phyloP scores from a whole-genome alignment of 179 eudicot species.

The Actinidia arguta region DNA sequence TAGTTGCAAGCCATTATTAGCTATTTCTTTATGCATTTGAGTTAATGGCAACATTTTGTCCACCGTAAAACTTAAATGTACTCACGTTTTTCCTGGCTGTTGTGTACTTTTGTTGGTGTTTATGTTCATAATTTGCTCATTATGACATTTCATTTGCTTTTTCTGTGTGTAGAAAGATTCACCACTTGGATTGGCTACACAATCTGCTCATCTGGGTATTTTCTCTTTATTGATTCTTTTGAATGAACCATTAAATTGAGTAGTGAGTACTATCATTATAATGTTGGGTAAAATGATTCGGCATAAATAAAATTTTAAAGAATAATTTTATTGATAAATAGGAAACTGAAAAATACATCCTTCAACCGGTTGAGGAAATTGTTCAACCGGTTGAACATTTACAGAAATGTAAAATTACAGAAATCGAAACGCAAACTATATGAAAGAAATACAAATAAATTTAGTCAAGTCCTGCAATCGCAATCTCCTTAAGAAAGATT shows the following conservation, averaged over 20 bases:
- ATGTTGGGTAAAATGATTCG: too few species aligned
- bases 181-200: conserved; percentile 80
- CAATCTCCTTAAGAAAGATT: too few species aligned
- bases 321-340: too few species aligned
- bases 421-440: too few species aligned
- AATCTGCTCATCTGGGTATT: conserved; percentile 98
- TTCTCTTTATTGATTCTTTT: background rate
- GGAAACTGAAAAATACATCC: too few species aligned
- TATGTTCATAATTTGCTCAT: background rate
- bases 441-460: too few species aligned
- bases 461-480: too few species aligned
- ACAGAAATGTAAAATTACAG: too few species aligned
- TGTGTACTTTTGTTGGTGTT: background rate
- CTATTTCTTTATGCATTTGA: background rate
- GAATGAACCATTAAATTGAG: background rate
- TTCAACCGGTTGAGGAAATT: too few species aligned
- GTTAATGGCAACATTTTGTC: background rate
- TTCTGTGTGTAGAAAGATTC: conserved; percentile 81
- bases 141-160: conserved; percentile 14
- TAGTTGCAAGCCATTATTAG: background rate
- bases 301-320: too few species aligned
- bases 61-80: background rate
- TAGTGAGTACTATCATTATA: background rate
- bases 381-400: too few species aligned
- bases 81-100: background rate